Conservation (phyloP, 2,329 filamentous ascomycete genomes). For the Epichloe uncinata region DNA sequence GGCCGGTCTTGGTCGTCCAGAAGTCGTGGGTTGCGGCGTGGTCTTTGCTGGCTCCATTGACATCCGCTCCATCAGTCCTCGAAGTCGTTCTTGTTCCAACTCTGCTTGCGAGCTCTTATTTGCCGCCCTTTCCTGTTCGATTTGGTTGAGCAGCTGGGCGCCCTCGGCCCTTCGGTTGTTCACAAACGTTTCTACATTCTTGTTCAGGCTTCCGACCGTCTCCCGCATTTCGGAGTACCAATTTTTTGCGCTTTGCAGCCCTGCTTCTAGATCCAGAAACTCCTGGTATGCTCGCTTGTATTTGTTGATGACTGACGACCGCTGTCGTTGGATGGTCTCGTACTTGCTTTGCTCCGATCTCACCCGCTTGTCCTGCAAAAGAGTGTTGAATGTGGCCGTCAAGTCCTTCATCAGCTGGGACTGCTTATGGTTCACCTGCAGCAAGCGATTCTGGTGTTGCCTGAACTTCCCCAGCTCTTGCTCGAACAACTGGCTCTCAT, state of each 20-base stretch:
- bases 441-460: conserved; percentile 76
- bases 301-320: conserved; percentile 65
- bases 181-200: conserved; percentile 95
- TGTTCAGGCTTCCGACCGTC: conserved; percentile 78
- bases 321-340: conserved; percentile 72
- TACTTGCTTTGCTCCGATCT: conserved; percentile 92
- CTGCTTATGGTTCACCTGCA: conserved; percentile 94
- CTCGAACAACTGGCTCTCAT: conserved; percentile 86
- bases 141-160: conserved; percentile 74
- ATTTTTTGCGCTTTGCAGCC: conserved; percentile 75
- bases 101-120: conserved; percentile 53
- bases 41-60: conserved; percentile 56
- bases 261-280: conserved; percentile 78
- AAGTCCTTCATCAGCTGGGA: conserved; percentile 89
- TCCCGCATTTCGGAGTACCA: conserved; percentile 97
- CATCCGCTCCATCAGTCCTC: conserved; percentile 89
- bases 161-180: conserved; percentile 89
- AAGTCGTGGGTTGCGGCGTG: conserved; percentile 16
- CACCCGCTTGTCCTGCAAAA: conserved; percentile 89
- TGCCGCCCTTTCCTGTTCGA: conserved; percentile 63
- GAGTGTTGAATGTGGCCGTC: conserved; percentile 69
- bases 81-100: conserved; percentile 73
- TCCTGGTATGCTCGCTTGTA: conserved; percentile 90
- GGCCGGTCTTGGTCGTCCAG: conserved; percentile 22
- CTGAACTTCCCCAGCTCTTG: conserved; percentile 96